Evolutionary conservation across 441 rosid genomes (phyloP).

Genomic region (Biscutella laevigata): DNA sequence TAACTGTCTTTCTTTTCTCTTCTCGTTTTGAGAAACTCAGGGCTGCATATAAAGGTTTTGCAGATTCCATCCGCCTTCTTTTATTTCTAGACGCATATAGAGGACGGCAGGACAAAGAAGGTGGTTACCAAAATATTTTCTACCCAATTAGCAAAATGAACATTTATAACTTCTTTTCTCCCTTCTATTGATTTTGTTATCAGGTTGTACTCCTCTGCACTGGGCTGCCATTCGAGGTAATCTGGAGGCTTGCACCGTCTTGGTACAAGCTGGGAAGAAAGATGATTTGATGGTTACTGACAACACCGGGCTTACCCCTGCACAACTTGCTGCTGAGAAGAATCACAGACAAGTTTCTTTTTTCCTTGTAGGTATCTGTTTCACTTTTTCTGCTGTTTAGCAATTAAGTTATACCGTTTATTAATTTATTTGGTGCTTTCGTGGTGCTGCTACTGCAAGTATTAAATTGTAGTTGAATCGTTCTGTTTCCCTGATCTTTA

Average conservation of each 20-base stretch:
- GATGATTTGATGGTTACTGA: constrained; percentile 84
- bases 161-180: background rate
- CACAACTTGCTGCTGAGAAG: constrained; percentile 94
- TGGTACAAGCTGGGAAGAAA: constrained; percentile 91
- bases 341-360: constrained; percentile 94
- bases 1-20: constrained; percentile 13
- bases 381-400: constrained; percentile 16
- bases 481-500: background rate
- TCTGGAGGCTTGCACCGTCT: constrained; percentile 93
- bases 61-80: constrained; percentile 83
- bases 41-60: constrained; percentile 99
- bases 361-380: constrained; percentile 79
- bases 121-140: constrained; percentile 28
- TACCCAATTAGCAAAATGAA: background rate
- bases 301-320: constrained; percentile 87
- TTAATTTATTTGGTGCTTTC: constrained; percentile 8
- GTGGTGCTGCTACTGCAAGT: background rate
- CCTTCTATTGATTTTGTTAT: constrained; percentile 12
- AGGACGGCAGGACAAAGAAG: constrained; percentile 95
- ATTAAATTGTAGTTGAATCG: constrained; percentile 2
- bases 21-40: constrained; percentile 45
- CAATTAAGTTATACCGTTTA: constrained; percentile 7
- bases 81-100: constrained; percentile 81
- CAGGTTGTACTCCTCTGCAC: constrained; percentile 94
- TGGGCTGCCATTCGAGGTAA: constrained; percentile 99